Evolutionary conservation across 2,329 filamentous ascomycete species (phyloP), one percentile per base, ranked within the genome.

Genomic region (Aspergillus arachidicola): DNA sequence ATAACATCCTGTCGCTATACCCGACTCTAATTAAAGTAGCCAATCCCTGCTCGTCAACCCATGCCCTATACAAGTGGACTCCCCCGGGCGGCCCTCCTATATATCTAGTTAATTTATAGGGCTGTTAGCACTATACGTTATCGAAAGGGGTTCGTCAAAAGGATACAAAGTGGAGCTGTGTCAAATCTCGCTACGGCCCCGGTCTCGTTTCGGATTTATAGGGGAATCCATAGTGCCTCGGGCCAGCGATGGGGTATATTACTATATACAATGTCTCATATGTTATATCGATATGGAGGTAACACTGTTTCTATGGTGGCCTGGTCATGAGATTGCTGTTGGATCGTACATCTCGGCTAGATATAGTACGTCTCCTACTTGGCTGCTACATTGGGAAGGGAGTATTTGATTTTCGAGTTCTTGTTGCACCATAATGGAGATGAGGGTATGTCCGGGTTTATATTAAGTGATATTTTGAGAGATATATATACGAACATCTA

Each of bases 41-140:
- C 45, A 51, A 51, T 19, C 28, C 26, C 14, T 16, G 23, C 46
- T 50, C 26, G 9, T 28, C 48, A 6, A 30, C 14, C 28, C 9
- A 32, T 51, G 14, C 48, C 23, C 46, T 50, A 50, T 50, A 28
- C 14, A 4, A 28, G 23, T 28, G 46, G 14, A 28, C 23, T 26
- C 23, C 21, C 16, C 28, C 48, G 6, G 23, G 45, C 2, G n/a
- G 3, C 5, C 26, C 26, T 30, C n/a, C 26, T 51, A 9, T 51
- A 30, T 51, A 51, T 51, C n/a, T 46, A n/a, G 48, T 32, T 51
- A 51, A 51, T 32, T 51, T 51, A 51, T 51, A 51, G 48, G 48
- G 48, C 48, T 51, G n/a, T 6, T 51, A 51, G 48, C 48, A 28
- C 48, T 51, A 51, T 51, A 32, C 16, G 9, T 51, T 28, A 32